phyloP scores from a whole-genome alignment of 2,329 filamentous ascomycete species.

The Akanthomyces uredinophilus region DNA sequence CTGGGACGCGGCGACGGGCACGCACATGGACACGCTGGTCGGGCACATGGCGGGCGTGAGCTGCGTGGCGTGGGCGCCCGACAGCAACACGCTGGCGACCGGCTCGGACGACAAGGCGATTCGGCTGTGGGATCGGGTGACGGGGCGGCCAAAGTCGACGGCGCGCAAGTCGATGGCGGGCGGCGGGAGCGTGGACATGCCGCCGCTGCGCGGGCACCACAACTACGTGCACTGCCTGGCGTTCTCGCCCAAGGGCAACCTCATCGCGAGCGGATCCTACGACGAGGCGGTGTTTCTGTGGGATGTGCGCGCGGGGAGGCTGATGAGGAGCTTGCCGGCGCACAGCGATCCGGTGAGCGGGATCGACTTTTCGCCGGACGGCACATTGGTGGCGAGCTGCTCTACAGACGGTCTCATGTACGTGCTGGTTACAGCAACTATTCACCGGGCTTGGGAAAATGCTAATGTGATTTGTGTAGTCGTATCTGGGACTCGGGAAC shows the following conservation, averaged over 20 bases:
- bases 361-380: constrained; percentile 89
- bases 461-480: constrained; percentile 31
- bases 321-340: constrained; percentile 88
- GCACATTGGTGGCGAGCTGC: constrained; percentile 86
- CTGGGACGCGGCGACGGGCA: constrained; percentile 76
- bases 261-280: constrained; percentile 90
- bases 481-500: constrained; percentile 95
- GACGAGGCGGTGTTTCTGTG: constrained; percentile 96
- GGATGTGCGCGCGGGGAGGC: constrained; percentile 82
- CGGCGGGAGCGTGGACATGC: constrained; percentile 39
- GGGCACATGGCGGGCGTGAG: constrained; percentile 91
- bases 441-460: not conserved
- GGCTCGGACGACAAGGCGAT: constrained; percentile 97
- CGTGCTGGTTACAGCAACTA: constrained; percentile 25
- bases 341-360: constrained; percentile 93
- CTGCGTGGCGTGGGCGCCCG: constrained; percentile 89
- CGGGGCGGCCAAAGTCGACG: constrained; percentile 49
- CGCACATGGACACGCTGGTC: constrained; percentile 80
- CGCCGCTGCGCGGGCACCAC: constrained; percentile 76
- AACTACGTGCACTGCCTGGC: constrained; percentile 94
- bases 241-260: constrained; percentile 97
- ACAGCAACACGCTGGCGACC: constrained; percentile 80
- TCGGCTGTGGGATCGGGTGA: constrained; percentile 77
- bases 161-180: constrained; percentile 39
- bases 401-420: constrained; percentile 85